phyloP scores from a whole-genome alignment of 1,284 basidiomycete genomes.

The Ceratobasidium sp. region DNA sequence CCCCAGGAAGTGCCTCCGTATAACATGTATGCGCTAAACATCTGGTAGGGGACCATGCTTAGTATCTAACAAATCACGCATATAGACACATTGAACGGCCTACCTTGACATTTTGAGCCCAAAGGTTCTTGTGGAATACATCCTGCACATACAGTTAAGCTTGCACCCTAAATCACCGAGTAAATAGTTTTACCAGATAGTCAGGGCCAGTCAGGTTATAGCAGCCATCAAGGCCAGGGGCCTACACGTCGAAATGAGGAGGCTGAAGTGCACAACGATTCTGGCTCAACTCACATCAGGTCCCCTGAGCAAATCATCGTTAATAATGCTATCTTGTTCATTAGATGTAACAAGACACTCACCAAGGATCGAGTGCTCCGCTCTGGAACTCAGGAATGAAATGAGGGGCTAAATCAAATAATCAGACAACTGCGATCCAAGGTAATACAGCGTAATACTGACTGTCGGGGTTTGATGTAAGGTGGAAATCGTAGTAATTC shows the following conservation, averaged over 20 bases:
- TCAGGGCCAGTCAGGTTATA: slow-evolving; percentile 67
- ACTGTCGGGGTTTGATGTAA: slow-evolving; percentile 37
- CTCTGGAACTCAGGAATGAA: slow-evolving; percentile 64
- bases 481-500: slow-evolving; percentile 66
- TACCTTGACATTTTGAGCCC: slow-evolving; percentile 77
- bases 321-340: slow-evolving; percentile 54
- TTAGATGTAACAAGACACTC: slow-evolving; percentile 68
- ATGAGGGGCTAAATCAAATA: slow-evolving; percentile 51
- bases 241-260: not conserved
- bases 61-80: not conserved
- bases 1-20: slow-evolving; percentile 83
- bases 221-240: slow-evolving; percentile 57
- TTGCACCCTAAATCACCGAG: not conserved
- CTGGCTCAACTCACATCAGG: slow-evolving; percentile 62
- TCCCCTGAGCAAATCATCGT: slow-evolving; percentile 56
- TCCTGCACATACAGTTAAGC: slow-evolving; percentile 50
- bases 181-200: slow-evolving; percentile 51
- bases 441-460: slow-evolving; percentile 48
- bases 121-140: slow-evolving; percentile 74
- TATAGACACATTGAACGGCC: slow-evolving; percentile 43
- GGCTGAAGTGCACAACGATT: not conserved
- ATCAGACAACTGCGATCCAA: slow-evolving; percentile 54
- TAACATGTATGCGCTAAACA: slow-evolving; percentile 75
- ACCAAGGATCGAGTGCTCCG: slow-evolving; percentile 48
- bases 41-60: not conserved